Evolutionary conservation across 768 basidiomycete species (phyloP), one percentile per base, ranked within the genome.

Genomic region (Gymnopilus junonius): DNA sequence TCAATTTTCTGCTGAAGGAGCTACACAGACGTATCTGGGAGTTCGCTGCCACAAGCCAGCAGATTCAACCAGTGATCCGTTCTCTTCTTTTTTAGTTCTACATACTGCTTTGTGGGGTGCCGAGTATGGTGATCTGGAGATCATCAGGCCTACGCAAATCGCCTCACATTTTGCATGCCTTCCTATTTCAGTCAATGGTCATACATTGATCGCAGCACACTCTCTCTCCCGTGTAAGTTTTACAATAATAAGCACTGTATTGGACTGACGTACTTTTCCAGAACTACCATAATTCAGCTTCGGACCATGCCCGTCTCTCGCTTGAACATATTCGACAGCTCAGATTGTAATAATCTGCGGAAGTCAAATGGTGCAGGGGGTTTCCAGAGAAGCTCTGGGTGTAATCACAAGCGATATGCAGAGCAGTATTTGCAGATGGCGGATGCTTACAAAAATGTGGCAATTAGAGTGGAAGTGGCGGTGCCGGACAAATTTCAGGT

Each of bases 281-380:
- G 39, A 40, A 12, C 11, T 40, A 40, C 14, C 4, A 40, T 14
- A 15, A 4, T 15, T 40, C 39, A 15, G 39, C 15, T n/a, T 40
- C 39, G 14, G n/a, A n/a, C 6, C 39, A 40, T 40, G 39, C 39
- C n/a, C 15, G 4, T 5, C 39, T 40, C 7, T 40, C 39, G 15
- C 39, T 40, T 7, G 7, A 40, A 15, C 39, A 40, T 15, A 40
- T 40, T 15, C 39, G 39, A 4, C 39, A 15, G 39, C 39, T 40
- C 4, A 40, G n/a, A n/a, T 40, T n/a, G 11, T 14, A 37, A 14
- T 37, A 37, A 37, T 14, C 66, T 57, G 59, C 63, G n/a, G n/a
- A n/a, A n/a, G n/a, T n/a, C n/a, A n/a, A n/a, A n/a, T n/a, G n/a
- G n/a, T n/a, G n/a, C n/a, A n/a, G n/a, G n/a, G n/a, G n/a, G n/a